phyloP scores from a whole-genome alignment of 352 stramenopile genomes.

The Globisporangium carolinianum region DNA sequence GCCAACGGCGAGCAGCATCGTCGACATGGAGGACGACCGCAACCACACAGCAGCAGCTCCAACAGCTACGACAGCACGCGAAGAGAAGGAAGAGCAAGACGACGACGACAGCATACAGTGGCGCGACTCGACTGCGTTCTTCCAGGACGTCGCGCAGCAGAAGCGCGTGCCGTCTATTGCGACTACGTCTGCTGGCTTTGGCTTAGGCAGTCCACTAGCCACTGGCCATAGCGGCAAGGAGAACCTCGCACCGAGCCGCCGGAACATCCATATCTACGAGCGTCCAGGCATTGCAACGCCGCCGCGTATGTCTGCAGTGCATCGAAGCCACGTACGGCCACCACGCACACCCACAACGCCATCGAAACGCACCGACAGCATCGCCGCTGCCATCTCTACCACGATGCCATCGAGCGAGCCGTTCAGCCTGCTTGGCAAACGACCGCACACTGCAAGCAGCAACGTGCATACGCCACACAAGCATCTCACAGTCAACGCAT shows the following conservation, averaged over 20 bases:
- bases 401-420: background rate
- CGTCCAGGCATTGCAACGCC: background rate
- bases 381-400: background rate
- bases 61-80: background rate
- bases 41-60: conserved; percentile 4
- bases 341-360: conserved; percentile 10
- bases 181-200: too few relatives aligned
- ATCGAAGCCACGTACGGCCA: conserved; percentile 2
- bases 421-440: conserved; percentile 18
- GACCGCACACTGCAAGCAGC: background rate
- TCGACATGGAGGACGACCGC: conserved; percentile 9
- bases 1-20: background rate
- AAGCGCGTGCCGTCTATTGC: background rate
- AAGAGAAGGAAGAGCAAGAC: conserved; percentile 2
- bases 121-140: conserved; percentile 12
- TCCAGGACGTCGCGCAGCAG: conserved; percentile 8
- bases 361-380: background rate
- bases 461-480: background rate
- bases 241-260: conserved; percentile 14
- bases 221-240: conserved; percentile 12
- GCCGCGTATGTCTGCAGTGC: background rate
- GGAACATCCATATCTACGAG: conserved; percentile 13
- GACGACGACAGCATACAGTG: conserved; percentile 10
- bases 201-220: background rate
- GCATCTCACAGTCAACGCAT: background rate